Evolutionary conservation across 2,329 filamentous ascomycete species (phyloP).

Genomic region (Coniochaeta prunicola): DNA sequence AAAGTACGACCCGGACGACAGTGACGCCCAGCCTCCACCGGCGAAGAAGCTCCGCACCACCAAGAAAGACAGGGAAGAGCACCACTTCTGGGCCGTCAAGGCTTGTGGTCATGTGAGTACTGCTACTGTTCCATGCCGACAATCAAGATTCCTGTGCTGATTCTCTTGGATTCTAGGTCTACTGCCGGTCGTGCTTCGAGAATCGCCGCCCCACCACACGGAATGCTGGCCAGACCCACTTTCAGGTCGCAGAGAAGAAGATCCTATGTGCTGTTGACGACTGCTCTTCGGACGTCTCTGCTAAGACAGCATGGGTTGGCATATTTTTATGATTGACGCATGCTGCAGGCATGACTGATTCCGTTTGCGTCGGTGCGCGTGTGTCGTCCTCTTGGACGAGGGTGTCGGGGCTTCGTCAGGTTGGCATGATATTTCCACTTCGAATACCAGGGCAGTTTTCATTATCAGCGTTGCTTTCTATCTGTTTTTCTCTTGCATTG

Average conservation of each 20-base stretch:
- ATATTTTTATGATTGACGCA: conserved; percentile 39
- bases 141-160: conserved; percentile 1
- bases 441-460: background rate
- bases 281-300: conserved; percentile 45
- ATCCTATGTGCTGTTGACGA: conserved; percentile 49
- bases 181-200: conserved; percentile 55
- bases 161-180: conserved; percentile 39
- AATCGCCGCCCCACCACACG: conserved; percentile 37
- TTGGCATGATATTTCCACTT: background rate
- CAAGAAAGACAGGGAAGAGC: conserved; percentile 53
- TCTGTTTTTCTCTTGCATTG: background rate
- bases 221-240: conserved; percentile 19
- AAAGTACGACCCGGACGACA: conserved; percentile 56
- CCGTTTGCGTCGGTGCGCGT: no score
- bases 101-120: conserved; percentile 77
- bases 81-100: conserved; percentile 89
- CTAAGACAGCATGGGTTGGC: conserved; percentile 54
- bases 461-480: background rate
- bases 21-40: conserved; percentile 17
- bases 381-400: no score
- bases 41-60: conserved; percentile 31
- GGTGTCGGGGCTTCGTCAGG: background rate
- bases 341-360: background rate
- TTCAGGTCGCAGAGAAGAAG: conserved; percentile 28
- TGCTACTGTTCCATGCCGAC: background rate